Conservation (phyloP, 495 filamentous ascomycete genomes). For the Aspergillus kassunensis region DNA sequence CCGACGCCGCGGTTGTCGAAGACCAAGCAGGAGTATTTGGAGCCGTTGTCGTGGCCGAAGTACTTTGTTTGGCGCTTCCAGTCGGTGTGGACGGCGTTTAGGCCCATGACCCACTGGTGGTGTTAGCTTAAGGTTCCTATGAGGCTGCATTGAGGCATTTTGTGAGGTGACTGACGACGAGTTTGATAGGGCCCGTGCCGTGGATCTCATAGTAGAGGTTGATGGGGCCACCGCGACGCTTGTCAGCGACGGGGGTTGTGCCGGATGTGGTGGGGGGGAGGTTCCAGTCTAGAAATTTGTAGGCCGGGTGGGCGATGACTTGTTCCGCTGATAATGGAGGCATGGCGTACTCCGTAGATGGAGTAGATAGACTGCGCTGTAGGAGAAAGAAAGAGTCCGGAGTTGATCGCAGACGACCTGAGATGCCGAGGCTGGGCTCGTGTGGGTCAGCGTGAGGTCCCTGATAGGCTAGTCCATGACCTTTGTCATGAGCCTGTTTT, state of each 20-base stretch:
- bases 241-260: conserved; percentile 54
- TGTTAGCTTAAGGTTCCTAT: conserved; percentile 5
- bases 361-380: too few relatives aligned
- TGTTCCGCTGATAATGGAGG: conserved; percentile 41
- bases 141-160: neutral
- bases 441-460: too few relatives aligned
- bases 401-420: too few relatives aligned
- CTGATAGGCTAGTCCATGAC: too few relatives aligned
- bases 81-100: conserved; percentile 35
- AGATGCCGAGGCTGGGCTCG: too few relatives aligned
- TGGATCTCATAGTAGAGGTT: conserved; percentile 75
- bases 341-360: too few relatives aligned
- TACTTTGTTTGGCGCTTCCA: conserved; percentile 77
- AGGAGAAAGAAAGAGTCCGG: too few relatives aligned
- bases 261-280: conserved; percentile 58
- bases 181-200: conserved; percentile 62
- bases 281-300: conserved; percentile 53
- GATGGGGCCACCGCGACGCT: conserved; percentile 61
- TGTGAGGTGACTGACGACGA: conserved; percentile 56
- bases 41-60: conserved; percentile 62
- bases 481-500: too few relatives aligned
- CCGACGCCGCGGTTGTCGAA: conserved; percentile 75
- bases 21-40: conserved; percentile 65
- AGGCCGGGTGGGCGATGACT: conserved; percentile 48
- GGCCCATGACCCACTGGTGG: conserved; percentile 29